These are phyloP conservation scores for Schizonepeta tenuifolia DNA, from an alignment of 257 asterid genomes.

Conservation along the genomic window DNA sequence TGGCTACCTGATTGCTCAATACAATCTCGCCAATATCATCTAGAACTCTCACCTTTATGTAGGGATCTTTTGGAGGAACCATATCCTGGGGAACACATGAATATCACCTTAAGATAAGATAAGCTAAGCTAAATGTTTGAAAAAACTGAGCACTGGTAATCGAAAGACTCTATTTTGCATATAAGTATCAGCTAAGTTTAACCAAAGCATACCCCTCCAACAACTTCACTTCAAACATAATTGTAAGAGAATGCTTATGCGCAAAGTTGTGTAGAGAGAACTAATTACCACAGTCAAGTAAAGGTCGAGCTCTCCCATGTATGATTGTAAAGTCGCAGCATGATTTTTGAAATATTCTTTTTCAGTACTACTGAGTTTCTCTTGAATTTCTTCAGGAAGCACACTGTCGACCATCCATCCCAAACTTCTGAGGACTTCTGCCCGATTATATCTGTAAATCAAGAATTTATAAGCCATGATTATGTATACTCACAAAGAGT, in stretches of 20 bases:
- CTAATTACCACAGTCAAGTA: conserved; percentile 79
- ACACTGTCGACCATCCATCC: conserved; percentile 82
- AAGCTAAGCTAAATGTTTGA: neutral
- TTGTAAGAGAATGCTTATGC: neutral
- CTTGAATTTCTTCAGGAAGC: conserved; percentile 83
- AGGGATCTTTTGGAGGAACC: conserved; percentile 98
- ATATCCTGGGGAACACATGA: conserved; percentile 60
- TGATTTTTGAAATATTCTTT: conserved; percentile 80
- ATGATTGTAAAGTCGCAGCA: conserved; percentile 63
- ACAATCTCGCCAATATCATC: conserved; percentile 84
- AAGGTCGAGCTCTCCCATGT: conserved; percentile 67
- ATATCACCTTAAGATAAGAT: conserved; percentile 2
- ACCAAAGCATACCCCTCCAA: neutral
- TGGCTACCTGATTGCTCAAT: conserved; percentile 77
- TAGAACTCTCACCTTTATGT: conserved; percentile 84
- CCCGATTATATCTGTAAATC: conserved; percentile 70
- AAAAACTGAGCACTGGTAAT: neutral
- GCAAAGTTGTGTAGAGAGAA: conserved; percentile 22
- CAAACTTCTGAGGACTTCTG: conserved; percentile 71
- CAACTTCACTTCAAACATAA: too few species aligned
- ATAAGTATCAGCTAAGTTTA: neutral
- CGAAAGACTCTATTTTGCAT: neutral
- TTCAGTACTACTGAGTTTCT: conserved; percentile 74
- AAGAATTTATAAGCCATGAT: neutral
- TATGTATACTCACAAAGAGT: neutral